Evolutionary conservation across 2,329 filamentous ascomycete species (phyloP), one percentile per base, ranked within the genome.

Genomic region (Fusarium sp.): DNA sequence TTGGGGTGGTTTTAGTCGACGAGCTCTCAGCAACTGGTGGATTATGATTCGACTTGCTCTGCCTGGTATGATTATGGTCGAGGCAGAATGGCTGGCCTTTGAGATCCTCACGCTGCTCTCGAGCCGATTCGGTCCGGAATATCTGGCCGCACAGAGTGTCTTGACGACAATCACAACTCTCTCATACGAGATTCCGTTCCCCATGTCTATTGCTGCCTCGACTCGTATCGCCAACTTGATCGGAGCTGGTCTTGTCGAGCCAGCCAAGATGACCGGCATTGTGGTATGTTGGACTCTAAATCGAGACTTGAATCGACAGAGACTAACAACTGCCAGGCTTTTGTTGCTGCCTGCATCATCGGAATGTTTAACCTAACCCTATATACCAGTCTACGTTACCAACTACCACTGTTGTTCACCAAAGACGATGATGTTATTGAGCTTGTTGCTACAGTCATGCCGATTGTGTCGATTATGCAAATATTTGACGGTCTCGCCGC

Each of bases 211-310:
- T 60, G 94, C 95, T 4, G 89, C 92, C 1, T 95, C 92, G 14
- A 98, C 95, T 0, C 90, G 95, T 1, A 89, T 98, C 15, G 95
- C 94, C 19, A 98, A 98, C 73, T 83, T 98, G 34, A 97, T 98
- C 65, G 96, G 95, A 10, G 94, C 95, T 1, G 91, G 91, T 1
- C 85, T 98, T 13, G 90, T 93, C 4, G 89, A 91, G 45, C 92
- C 94, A 1, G 94, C 94, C 17, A 93, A 91, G 76, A 92, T 88
- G 5, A 92, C 92, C 1, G 92, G 92, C n/a, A 90, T 88, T 78
- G 94, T 97, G 57, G 91, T 87, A 76, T 74, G 84, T 82, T 50
- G 22, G 4, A 7, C 8, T n/a, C 33, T 9, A 6, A 46, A 4
- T 13, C 11, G 17, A 33, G 21, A 7, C 21, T n/a, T 13, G 9